Evolutionary conservation across 2,329 filamentous ascomycete species (phyloP).

Genomic region (Cladosporium sp.): DNA sequence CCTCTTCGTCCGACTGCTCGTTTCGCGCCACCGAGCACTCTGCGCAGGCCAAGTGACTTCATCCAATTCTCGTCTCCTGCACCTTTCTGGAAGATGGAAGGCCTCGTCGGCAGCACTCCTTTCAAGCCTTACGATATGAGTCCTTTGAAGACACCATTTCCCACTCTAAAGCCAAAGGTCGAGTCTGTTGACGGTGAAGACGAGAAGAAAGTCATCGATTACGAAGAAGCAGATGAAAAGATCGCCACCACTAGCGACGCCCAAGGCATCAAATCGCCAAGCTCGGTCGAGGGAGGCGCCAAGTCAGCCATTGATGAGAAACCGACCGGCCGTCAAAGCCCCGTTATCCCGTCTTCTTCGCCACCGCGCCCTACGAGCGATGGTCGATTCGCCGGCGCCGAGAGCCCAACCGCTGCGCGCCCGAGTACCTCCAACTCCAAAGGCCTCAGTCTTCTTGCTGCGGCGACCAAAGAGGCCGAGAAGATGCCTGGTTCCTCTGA

Average conservation of each 20-base stretch:
- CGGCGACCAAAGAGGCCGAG: constrained; percentile 13
- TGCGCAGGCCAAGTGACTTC: constrained; percentile 75
- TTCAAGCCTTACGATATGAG: constrained; percentile 37
- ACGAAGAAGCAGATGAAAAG: constrained; percentile 15
- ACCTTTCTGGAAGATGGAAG: constrained; percentile 83
- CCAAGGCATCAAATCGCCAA: constrained; percentile 8
- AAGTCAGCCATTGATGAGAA: constrained; percentile 17
- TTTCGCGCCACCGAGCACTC: constrained; percentile 73
- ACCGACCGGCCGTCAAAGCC: constrained; percentile 22
- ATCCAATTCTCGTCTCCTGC: constrained; percentile 82
- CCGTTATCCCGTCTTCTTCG: constrained; percentile 27
- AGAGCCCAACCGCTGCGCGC: constrained; percentile 5
- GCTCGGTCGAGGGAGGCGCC: background rate
- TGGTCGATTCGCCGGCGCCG: constrained; percentile 6
- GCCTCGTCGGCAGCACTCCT: constrained; percentile 68
- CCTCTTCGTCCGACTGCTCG: constrained; percentile 48
- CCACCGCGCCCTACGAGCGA: constrained; percentile 6
- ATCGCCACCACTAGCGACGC: constrained; percentile 5
- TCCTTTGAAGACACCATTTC: constrained; percentile 35
- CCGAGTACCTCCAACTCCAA: constrained; percentile 23
- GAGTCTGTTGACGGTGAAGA: constrained; percentile 19
- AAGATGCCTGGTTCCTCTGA: constrained; percentile 3
- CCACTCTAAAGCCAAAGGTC: constrained; percentile 24
- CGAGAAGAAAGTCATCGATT: constrained; percentile 21
- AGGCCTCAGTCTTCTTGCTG: constrained; percentile 26